A percentile compares a stretch with the other conserved stretches of the same genome.
These are phyloP conservation scores for Massospora cicadina DNA, from an alignment of 371 early-diverging fungal genomes.

Conservation along the genomic window DNA sequence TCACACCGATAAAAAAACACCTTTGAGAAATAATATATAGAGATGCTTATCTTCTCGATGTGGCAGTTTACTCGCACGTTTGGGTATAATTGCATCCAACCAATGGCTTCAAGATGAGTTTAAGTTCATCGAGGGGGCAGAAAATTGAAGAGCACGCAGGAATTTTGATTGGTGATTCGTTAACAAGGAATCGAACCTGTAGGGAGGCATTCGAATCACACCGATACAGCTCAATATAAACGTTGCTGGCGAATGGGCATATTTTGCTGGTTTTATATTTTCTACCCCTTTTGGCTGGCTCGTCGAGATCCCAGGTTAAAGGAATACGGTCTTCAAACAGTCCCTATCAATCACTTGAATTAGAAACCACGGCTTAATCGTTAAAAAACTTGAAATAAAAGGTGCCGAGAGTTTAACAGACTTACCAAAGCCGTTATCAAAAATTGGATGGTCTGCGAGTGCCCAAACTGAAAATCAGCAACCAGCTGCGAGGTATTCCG, in stretches of 20 bases:
- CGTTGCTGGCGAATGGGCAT: not conserved
- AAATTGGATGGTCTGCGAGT: not conserved
- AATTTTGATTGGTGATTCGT: not conserved
- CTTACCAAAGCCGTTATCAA: not conserved
- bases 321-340: not conserved
- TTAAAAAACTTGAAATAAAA: too few relatives aligned
- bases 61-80: not conserved
- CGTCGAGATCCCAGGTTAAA: not conserved
- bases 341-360: not conserved
- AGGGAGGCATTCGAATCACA: not conserved
- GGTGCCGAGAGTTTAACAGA: too few relatives aligned
- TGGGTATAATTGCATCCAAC: not conserved
- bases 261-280: not conserved
- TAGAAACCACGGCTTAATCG: too few relatives aligned
- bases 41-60: too few relatives aligned
- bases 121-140: not conserved
- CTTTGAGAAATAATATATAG: too few relatives aligned
- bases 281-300: not conserved
- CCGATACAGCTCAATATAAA: not conserved
- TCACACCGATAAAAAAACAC: too few relatives aligned
- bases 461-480: not conserved
- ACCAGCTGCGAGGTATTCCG: not conserved
- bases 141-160: not conserved
- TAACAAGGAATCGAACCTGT: not conserved
- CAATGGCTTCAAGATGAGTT: not conserved